Evolutionary conservation across 2,329 filamentous ascomycete species (phyloP).

Genomic region (Fusarium sp.): DNA sequence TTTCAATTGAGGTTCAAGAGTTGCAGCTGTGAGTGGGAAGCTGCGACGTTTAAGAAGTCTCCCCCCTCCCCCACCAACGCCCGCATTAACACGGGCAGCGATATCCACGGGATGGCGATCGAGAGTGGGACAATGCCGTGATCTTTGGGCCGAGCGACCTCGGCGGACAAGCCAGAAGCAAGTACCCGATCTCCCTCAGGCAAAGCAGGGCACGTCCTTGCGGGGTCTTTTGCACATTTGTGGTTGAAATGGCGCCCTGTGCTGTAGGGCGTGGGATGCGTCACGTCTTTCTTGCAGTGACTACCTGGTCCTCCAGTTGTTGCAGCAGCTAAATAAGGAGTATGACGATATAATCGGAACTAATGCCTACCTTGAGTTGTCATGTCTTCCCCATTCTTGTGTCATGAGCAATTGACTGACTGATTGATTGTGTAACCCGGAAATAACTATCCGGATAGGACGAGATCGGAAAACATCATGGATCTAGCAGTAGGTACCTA

Average conservation of each 20-base stretch:
- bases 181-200: background rate
- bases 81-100: background rate
- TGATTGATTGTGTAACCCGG: background rate
- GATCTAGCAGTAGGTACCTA: background rate
- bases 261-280: background rate
- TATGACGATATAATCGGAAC: background rate
- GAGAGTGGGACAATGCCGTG: conserved; percentile 30
- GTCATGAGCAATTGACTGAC: background rate
- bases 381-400: background rate
- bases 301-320: background rate
- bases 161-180: background rate
- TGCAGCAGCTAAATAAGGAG: background rate
- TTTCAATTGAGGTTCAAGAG: conserved; percentile 7
- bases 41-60: conserved; percentile 1
- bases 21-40: background rate
- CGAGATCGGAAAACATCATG: background rate
- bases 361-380: background rate
- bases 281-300: background rate
- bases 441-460: background rate
- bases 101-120: conserved; percentile 21
- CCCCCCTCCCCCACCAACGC: conserved; percentile 1
- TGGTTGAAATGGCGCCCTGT: background rate
- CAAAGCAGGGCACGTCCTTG: background rate
- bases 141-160: conserved; percentile 14
- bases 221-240: background rate